phyloP scores from a whole-genome alignment of 106 monocot species.

The Dendrobium chrysotoxum region DNA sequence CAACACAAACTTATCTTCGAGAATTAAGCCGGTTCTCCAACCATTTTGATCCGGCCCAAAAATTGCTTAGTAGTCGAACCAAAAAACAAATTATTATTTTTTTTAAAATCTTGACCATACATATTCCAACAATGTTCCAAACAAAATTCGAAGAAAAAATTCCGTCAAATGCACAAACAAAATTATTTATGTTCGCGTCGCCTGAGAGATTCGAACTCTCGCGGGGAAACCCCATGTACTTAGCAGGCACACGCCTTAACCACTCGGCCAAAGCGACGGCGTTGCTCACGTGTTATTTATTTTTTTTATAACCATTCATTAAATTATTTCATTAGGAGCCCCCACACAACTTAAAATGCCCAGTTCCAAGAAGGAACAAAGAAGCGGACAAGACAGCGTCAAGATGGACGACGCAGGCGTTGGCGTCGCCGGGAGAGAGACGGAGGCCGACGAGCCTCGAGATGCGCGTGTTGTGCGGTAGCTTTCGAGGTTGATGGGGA shows the following conservation, averaged over 20 bases:
- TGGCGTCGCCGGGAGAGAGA: constrained; percentile 11
- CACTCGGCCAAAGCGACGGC: constrained; percentile 61
- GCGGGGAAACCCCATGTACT: constrained; percentile 72
- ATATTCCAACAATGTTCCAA: too few relatives aligned
- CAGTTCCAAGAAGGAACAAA: not conserved
- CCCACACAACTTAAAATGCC: too few relatives aligned
- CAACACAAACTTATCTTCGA: too few relatives aligned
- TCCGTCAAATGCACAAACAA: too few relatives aligned
- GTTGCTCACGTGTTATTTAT: not conserved
- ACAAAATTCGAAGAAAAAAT: too few relatives aligned
- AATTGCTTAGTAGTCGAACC: too few relatives aligned
- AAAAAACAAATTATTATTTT: too few relatives aligned
- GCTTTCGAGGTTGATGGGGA: constrained; percentile 86
- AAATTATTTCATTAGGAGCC: too few relatives aligned
- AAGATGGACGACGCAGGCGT: constrained; percentile 11
- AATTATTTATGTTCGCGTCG: constrained; percentile 22
- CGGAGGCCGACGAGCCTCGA: too few relatives aligned
- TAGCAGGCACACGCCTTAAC: constrained; percentile 84
- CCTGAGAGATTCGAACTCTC: constrained; percentile 99
- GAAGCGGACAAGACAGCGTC: not conserved
- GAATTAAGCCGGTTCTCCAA: too few relatives aligned
- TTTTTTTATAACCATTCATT: not conserved
- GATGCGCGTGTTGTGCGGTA: constrained; percentile 77
- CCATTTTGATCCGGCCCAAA: too few relatives aligned
- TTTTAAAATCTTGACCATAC: too few relatives aligned